phyloP scores from a whole-genome alignment of 208 protist species.

The Trypanosoma grayi region DNA sequence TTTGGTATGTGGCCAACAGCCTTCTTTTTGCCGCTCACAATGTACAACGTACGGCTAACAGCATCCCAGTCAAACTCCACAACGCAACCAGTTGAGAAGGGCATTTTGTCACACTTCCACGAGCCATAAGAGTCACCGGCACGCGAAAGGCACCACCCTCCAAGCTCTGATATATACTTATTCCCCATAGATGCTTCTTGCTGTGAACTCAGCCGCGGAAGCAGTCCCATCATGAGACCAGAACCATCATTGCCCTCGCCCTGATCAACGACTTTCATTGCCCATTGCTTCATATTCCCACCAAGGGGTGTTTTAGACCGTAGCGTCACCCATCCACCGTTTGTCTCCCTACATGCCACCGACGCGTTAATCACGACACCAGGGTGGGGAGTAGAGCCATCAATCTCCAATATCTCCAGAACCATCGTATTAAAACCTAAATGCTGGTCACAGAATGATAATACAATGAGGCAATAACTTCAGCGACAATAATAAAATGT shows the following conservation, averaged over 20 bases:
- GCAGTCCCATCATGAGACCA: slow-evolving; percentile 87
- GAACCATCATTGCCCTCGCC: slow-evolving; percentile 86
- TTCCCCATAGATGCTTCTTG: slow-evolving; percentile 56
- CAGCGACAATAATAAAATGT: no score
- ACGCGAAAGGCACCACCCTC: slow-evolving; percentile 87
- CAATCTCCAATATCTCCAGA: slow-evolving; percentile 80
- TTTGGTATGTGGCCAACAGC: slow-evolving; percentile 70
- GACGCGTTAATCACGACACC: slow-evolving; percentile 76
- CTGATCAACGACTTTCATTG: slow-evolving; percentile 83
- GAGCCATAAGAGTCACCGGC: slow-evolving; percentile 85
- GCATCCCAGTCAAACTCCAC: slow-evolving; percentile 91
- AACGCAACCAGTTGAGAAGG: slow-evolving; percentile 86
- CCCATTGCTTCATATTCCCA: slow-evolving; percentile 83
- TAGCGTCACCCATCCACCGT: slow-evolving; percentile 91
- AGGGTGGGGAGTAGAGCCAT: slow-evolving; percentile 74
- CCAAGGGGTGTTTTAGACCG: slow-evolving; percentile 63
- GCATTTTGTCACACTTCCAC: slow-evolving; percentile 87
- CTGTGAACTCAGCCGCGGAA: slow-evolving; percentile 57
- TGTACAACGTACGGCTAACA: slow-evolving; percentile 61
- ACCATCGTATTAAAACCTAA: slow-evolving; percentile 72
- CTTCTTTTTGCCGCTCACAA: slow-evolving; percentile 79
- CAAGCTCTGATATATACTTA: slow-evolving; percentile 91
- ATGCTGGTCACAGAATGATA: no score
- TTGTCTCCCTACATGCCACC: slow-evolving; percentile 74
- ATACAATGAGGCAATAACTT: no score